Evolutionary conservation across 2,329 filamentous ascomycete species (phyloP).

Genomic region (Curvularia lunata): DNA sequence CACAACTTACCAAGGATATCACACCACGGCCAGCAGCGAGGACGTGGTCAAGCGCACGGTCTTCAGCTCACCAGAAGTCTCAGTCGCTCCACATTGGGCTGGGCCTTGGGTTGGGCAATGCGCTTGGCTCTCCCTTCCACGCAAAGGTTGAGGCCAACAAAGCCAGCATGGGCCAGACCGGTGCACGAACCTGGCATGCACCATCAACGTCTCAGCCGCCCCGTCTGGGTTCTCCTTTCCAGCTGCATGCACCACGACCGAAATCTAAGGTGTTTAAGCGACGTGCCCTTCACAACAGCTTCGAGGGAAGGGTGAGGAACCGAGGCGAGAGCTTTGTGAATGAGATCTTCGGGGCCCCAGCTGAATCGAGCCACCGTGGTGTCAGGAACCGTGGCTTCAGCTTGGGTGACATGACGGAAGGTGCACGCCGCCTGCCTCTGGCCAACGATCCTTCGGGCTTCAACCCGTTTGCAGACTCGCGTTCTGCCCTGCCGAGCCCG

Average conservation of each 20-base stretch:
- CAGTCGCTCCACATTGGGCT: slow-evolving; percentile 57
- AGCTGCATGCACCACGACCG: slow-evolving; percentile 59
- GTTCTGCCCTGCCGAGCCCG: slow-evolving; percentile 36
- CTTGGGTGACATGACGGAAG: slow-evolving; percentile 61
- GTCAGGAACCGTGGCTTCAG: slow-evolving; percentile 68
- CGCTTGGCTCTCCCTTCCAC: slow-evolving; percentile 54
- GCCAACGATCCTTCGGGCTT: slow-evolving; percentile 55
- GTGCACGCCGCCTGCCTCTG: slow-evolving; percentile 58
- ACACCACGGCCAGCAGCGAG: slow-evolving; percentile 46
- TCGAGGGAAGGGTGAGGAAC: slow-evolving; percentile 55
- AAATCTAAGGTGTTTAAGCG: slow-evolving; percentile 63
- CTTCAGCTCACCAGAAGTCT: slow-evolving; percentile 60
- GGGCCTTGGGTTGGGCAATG: slow-evolving; percentile 51
- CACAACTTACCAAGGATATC: slow-evolving; percentile 51
- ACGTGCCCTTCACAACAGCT: slow-evolving; percentile 61
- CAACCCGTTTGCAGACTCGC: slow-evolving; percentile 37
- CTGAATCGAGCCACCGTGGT: slow-evolving; percentile 61
- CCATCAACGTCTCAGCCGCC: slow-evolving; percentile 33
- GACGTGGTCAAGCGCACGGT: slow-evolving; percentile 53
- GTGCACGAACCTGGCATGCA: slow-evolving; percentile 45
- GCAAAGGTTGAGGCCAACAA: slow-evolving; percentile 40
- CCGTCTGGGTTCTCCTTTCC: slow-evolving; percentile 59
- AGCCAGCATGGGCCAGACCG: slow-evolving; percentile 34
- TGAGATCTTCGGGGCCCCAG: slow-evolving; percentile 55
- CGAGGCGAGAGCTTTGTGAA: slow-evolving; percentile 51